phyloP scores from a whole-genome alignment of 116 monocot genomes.

The Posidonia oceanica region DNA sequence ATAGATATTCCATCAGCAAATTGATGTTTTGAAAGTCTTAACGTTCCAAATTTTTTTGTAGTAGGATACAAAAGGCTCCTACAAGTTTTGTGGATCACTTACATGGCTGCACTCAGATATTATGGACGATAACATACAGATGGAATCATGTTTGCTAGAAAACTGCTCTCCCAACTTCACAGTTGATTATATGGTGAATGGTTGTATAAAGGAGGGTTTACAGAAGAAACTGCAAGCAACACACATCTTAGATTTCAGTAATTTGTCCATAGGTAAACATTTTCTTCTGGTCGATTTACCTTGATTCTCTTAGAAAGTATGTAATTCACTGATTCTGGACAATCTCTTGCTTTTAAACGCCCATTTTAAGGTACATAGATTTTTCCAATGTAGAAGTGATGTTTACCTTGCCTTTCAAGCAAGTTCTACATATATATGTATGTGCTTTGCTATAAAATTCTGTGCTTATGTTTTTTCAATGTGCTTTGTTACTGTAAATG shows the following conservation, averaged over 20 bases:
- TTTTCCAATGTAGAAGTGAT: too few relatives aligned
- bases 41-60: constrained; percentile 12
- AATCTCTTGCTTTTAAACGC: too few relatives aligned
- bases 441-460: too few relatives aligned
- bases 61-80: constrained; percentile 36
- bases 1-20: constrained; percentile 4
- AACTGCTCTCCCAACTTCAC: constrained; percentile 8
- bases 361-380: too few relatives aligned
- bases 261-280: constrained; percentile 52
- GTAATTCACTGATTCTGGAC: too few relatives aligned
- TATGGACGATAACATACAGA: constrained; percentile 92
- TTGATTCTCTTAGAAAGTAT: background rate
- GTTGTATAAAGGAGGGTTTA: constrained; percentile 13
- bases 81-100: constrained; percentile 24
- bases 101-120: constrained; percentile 92
- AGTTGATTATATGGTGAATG: constrained; percentile 13
- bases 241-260: constrained; percentile 82
- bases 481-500: too few relatives aligned
- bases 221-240: constrained; percentile 36
- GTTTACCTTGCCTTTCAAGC: too few relatives aligned
- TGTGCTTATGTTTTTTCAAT: too few relatives aligned
- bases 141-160: constrained; percentile 25
- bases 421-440: too few relatives aligned
- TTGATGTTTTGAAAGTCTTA: background rate
- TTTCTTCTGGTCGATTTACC: background rate